phyloP scores from a whole-genome alignment of 192 early-diverging fungal species.

The Coemansia sp. region DNA sequence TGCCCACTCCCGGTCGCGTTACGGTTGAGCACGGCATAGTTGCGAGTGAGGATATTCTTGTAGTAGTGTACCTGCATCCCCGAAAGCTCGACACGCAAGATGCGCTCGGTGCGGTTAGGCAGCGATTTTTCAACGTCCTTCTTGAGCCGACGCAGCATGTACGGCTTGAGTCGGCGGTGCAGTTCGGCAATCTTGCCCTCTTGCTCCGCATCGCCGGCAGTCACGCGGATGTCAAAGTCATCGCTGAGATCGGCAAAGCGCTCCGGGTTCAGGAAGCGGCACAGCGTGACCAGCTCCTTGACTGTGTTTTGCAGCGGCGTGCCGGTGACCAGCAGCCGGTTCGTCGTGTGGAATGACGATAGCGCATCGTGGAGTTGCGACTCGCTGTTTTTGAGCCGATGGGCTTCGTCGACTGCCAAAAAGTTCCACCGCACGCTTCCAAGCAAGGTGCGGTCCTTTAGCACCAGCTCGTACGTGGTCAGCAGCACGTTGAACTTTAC shows the following conservation, averaged over 20 bases:
- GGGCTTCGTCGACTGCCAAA: conserved; percentile 96
- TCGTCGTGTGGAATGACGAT: conserved; percentile 78
- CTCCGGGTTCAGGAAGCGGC: conserved; percentile 91
- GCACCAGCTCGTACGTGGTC: conserved; percentile 92
- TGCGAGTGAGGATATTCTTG: conserved; percentile 92
- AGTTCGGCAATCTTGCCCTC: conserved; percentile 80
- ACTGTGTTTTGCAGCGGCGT: conserved; percentile 99
- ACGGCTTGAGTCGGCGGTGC: conserved; percentile 75
- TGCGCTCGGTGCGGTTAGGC: conserved; percentile 92
- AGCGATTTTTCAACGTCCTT: conserved; percentile 98
- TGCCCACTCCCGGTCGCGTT: conserved; percentile 58
- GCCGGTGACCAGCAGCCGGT: conserved; percentile 93
- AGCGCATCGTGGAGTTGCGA: conserved; percentile 93
- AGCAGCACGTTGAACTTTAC: conserved; percentile 89
- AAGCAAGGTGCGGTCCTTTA: conserved; percentile 82
- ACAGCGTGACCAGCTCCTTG: conserved; percentile 85
- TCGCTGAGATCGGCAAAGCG: conserved; percentile 80
- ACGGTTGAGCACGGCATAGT: conserved; percentile 83
- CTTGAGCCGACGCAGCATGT: conserved; percentile 94
- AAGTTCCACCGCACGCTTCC: conserved; percentile 87
- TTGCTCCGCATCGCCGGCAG: conserved; percentile 62
- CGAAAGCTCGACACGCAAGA: conserved; percentile 89
- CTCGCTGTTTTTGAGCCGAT: conserved; percentile 92
- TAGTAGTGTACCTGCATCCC: conserved; percentile 89
- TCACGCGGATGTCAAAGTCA: conserved; percentile 65